Evolutionary conservation across 495 filamentous ascomycete genomes (phyloP).

Genomic region (Poronia punctata): DNA sequence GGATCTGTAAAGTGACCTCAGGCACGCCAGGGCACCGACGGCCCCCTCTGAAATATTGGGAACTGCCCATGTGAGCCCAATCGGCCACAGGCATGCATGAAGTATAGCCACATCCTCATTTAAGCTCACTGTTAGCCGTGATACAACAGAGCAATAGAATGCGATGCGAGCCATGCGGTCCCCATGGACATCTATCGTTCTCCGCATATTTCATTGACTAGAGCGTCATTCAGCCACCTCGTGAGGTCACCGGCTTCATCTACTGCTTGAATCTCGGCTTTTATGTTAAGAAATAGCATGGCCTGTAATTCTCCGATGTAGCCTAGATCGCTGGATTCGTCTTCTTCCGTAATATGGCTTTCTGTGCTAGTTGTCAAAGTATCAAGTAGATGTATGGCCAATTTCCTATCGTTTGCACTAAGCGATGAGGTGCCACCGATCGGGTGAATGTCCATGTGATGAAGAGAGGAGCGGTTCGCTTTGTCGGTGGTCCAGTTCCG

Average conservation of each 20-base stretch:
- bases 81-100: too few relatives aligned
- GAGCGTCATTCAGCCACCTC: slow-evolving; percentile 52
- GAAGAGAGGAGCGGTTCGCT: neutral
- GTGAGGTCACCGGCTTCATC: slow-evolving; percentile 56
- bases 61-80: too few relatives aligned
- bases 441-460: slow-evolving; percentile 11
- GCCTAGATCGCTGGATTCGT: too few relatives aligned
- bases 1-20: too few relatives aligned
- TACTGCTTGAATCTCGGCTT: slow-evolving; percentile 84
- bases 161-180: too few relatives aligned
- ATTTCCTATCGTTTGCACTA: slow-evolving; percentile 58
- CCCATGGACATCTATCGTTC: neutral
- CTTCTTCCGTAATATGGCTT: slow-evolving; percentile 4
- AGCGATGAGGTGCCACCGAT: slow-evolving; percentile 36
- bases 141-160: too few relatives aligned
- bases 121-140: too few relatives aligned
- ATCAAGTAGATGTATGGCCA: slow-evolving; percentile 58
- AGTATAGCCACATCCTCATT: too few relatives aligned
- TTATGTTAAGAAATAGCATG: slow-evolving; percentile 81
- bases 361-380: slow-evolving; percentile 24
- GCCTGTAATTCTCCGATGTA: slow-evolving; percentile 66
- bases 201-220: slow-evolving; percentile 16
- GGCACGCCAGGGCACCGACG: too few relatives aligned
- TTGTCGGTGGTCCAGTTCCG: neutral
- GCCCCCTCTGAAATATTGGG: too few relatives aligned